Evolutionary conservation across 108 stramenopile species (phyloP), one percentile per base, ranked within the genome.

Genomic region (Cyclotella cryptica): DNA sequence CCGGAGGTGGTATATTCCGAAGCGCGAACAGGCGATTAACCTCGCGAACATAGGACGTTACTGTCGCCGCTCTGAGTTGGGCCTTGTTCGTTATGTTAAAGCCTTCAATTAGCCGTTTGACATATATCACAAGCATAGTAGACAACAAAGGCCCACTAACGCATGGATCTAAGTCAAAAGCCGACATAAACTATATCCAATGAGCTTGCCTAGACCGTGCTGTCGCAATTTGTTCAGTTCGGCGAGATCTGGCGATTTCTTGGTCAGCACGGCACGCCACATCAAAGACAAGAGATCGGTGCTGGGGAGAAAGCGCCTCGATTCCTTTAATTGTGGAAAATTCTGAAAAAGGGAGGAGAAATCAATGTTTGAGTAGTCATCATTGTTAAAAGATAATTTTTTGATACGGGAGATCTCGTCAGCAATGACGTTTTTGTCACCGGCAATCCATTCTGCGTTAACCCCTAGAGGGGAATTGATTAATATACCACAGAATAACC

Each of bases 321-420:
- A 79, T 7, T 6, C 26, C 19, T 9, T 45, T 27, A 79, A 35
- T 27, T 54, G 47, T 26, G 70, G 70, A 52, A 44, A 66, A 19
- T 11, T 58, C 78, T 78, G 78, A 54, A 42, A 4, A 10, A 71
- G 63, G 35, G 71, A 40, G 1, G 70, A 79, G 29, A 52, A 69
- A 41, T 74, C 53, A 45, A 63, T 74, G 14, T 29, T 27, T 11
- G 51, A 45, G 12, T 13, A 21, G 5, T 10, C 21, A 21, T 47
- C 13, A 43, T 60, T 22, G 27, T 59, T 40, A 22, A 42, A 21
- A 21, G 44, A 28, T n/a, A 24, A 22, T 52, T 54, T 18, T 45
- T 71, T 71, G 28, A 64, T 51, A 12, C 78, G 53, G 40, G 78
- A 79, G 0, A 79, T 79, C 14, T 22, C 71, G 54, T 79, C 78